A percentile compares a stretch with the other conserved stretches of the same genome.
Evolutionary conservation across 805 yeast species (phyloP).

Genomic region (Lipomyces yamanashiensis): DNA sequence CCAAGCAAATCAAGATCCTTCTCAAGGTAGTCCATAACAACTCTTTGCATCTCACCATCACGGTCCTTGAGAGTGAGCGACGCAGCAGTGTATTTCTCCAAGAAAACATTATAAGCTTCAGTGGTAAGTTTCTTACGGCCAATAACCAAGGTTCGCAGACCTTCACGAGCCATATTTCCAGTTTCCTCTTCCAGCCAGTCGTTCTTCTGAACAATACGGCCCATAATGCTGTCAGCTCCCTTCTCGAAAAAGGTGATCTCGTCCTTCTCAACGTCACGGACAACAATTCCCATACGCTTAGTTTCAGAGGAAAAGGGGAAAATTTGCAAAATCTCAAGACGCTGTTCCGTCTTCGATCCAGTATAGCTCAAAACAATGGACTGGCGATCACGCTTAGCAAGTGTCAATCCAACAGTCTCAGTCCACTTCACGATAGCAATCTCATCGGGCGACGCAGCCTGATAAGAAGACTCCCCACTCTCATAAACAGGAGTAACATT

Average conservation of each 20-base stretch:
- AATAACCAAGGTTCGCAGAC: constrained; percentile 89
- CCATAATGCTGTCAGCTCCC: constrained; percentile 97
- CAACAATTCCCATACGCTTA: constrained; percentile 92
- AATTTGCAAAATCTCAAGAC: constrained; percentile 62
- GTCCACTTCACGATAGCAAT: constrained; percentile 95
- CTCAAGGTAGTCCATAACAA: constrained; percentile 73
- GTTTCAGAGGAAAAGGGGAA: constrained; percentile 97
- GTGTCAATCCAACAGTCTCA: constrained; percentile 78
- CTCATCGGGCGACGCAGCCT: constrained; percentile 99
- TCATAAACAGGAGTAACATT: constrained; percentile 93
- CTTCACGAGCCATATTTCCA: constrained; percentile 97
- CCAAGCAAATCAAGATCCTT: constrained; percentile 84
- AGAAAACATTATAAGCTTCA: constrained; percentile 65
- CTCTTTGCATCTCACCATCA: constrained; percentile 72
- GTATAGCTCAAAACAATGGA: constrained; percentile 71
- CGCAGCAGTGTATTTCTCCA: constrained; percentile 69
- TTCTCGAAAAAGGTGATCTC: constrained; percentile 86
- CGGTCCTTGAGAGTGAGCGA: constrained; percentile 78
- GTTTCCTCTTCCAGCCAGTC: constrained; percentile 99
- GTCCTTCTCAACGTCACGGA: constrained; percentile 62
- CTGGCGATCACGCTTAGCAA: constrained; percentile 80
- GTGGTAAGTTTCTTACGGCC: constrained; percentile 75
- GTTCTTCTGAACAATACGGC: constrained; percentile 74
- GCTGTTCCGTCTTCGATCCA: constrained; percentile 52
- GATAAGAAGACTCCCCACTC: constrained; percentile 77